Evolutionary conservation across 306 rosid genomes (phyloP), one percentile per base, ranked within the genome.

Genomic region (Trifolium repens): DNA sequence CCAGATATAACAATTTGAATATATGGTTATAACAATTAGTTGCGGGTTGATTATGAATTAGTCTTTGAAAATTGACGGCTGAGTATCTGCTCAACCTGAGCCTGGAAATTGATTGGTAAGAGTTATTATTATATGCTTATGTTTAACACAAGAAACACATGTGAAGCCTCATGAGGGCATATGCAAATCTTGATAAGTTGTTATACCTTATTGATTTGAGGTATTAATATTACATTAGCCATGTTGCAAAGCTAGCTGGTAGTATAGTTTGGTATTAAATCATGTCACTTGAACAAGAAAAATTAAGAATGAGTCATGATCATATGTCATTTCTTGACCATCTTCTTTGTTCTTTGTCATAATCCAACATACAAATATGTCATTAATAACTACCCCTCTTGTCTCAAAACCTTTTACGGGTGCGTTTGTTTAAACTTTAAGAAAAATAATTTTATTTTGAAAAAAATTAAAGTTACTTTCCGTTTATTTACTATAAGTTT

Each of bases 201-300:
- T 71, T 39, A 9, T 10, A 58, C 57, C 75, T 30, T n/a, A 93
- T 84, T 84, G 73, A 91, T 87, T 57, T 88, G 78, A 66, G 85
- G 90, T 63, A 90, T 88, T 39, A 79, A 15, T 11, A 43, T 43
- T 5, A 50, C 93, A 63, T 91, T 91, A 24, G 97, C 94, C 89
- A 90, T 88, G 89, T 94, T 91, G 85, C 96, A 69, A 16, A 60
- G 98, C 92, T 6, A 89, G 82, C 72, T 88, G 83, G 65, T 96
- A 87, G 74, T 87, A 87, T 5, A 74, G 69, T 78, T 89, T 82
- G 53, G 89, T 87, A 79, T 85, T 88, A 35, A 89, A 88, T 91
- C 85, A 87, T 43, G 96, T 81, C 59, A 94, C 91, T 69, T 52
- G 78, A 32, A 17, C 84, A 80, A 91, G 83, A 83, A 85, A 86